Percentiles rank a stretch among this genome's conserved stretches.
Conservation (phyloP, 2,329 filamentous ascomycete genomes). For the Diaporthe australafricana region DNA sequence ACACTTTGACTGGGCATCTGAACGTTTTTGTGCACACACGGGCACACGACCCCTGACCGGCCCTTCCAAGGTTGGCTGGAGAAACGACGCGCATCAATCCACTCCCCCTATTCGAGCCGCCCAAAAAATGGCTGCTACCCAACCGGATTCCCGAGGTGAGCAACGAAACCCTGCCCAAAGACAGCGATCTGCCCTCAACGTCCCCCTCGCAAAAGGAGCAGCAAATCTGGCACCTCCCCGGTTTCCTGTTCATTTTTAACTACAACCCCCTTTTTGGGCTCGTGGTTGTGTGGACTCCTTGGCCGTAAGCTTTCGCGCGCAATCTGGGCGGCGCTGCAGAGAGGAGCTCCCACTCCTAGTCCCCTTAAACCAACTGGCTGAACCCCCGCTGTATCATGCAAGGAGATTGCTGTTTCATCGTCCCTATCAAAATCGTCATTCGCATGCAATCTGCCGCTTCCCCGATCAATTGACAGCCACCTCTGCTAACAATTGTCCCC, state of each 20-base stretch:
- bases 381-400: constrained; percentile 57
- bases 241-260: constrained; percentile 1
- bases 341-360: constrained; percentile 41
- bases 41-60: constrained; percentile 32
- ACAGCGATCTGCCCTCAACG: constrained; percentile 30
- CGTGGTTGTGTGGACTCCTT: constrained; percentile 23
- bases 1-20: constrained; percentile 27
- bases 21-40: constrained; percentile 28
- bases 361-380: constrained; percentile 50
- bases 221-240: constrained; percentile 28
- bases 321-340: constrained; percentile 21
- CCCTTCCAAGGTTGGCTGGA: constrained; percentile 17
- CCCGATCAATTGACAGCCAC: constrained; percentile 40
- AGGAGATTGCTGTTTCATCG: constrained; percentile 60
- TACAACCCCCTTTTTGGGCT: constrained; percentile 20
- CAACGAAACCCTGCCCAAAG: constrained; percentile 23
- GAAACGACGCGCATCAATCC: constrained; percentile 33
- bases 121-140: constrained; percentile 35
- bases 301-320: constrained; percentile 22
- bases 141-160: constrained; percentile 36
- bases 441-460: constrained; percentile 50
- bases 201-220: constrained; percentile 13
- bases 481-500: constrained; percentile 40
- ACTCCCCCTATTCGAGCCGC: constrained; percentile 28
- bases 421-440: constrained; percentile 55